These are phyloP conservation scores for Exsudoporus floridanus DNA, from an alignment of 1,284 basidiomycete species.

Conservation along the genomic window DNA sequence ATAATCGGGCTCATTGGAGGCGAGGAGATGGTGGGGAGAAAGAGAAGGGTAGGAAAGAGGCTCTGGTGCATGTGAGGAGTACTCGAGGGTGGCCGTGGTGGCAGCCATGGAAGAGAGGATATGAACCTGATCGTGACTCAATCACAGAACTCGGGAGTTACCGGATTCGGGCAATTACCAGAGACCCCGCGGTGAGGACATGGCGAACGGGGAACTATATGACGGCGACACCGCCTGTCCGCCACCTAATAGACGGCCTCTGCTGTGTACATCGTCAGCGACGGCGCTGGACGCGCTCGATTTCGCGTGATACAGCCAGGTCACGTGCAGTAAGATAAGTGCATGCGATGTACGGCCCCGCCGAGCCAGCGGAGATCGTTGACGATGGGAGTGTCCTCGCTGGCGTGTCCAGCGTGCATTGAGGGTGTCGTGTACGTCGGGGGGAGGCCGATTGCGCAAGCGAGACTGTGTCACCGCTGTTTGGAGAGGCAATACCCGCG, in stretches of 20 bases:
- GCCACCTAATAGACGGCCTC: background rate
- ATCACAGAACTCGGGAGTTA: slow-evolving; percentile 17
- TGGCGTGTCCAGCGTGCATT: slow-evolving; percentile 4
- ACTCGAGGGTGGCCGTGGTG: slow-evolving; percentile 59
- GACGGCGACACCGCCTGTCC: background rate
- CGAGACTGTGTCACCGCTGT: slow-evolving; percentile 2
- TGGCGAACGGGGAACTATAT: background rate
- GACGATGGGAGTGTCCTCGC: background rate
- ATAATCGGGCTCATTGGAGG: slow-evolving; percentile 85
- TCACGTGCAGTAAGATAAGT: slow-evolving; percentile 32
- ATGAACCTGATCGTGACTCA: slow-evolving; percentile 3
- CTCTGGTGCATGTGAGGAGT: slow-evolving; percentile 64
- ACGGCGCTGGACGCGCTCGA: slow-evolving; percentile 14
- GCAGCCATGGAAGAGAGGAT: slow-evolving; percentile 40
- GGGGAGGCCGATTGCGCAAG: slow-evolving; percentile 7
- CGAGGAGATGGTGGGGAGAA: slow-evolving; percentile 62
- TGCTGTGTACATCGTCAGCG: background rate
- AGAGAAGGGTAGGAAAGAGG: slow-evolving; percentile 68
- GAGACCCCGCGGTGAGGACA: too few species aligned
- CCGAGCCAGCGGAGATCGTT: slow-evolving; percentile 14
- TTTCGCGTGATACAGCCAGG: slow-evolving; percentile 16
- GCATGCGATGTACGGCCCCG: slow-evolving; percentile 15
- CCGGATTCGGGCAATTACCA: slow-evolving; percentile 6
- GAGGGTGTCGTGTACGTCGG: background rate
- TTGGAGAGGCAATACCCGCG: background rate